Evolutionary conservation across 805 yeast genomes (phyloP), one percentile per base, ranked within the genome.

Genomic region (Schwanniomyces polymorphus): DNA sequence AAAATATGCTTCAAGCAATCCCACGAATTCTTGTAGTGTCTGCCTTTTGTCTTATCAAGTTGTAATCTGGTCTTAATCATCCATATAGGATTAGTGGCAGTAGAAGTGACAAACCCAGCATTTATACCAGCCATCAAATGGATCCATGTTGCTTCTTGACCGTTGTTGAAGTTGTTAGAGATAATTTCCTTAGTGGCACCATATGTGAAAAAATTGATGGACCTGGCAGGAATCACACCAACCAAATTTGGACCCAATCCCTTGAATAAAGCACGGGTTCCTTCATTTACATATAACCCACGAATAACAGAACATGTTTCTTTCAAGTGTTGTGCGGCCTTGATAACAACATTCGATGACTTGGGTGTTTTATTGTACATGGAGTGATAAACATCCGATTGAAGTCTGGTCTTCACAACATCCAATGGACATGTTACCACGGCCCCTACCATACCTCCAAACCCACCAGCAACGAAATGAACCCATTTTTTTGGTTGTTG

Each of bases 391-490:
- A 86, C 88, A 60, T 91, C 96, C 50, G 96, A 86, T 65, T 94
- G 99, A 46, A 94, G 71, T 59, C 99, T 78, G 0, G 99, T 94
- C 63, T 94, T 94, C 31, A 94, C 97, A 42, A 94, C 95, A 66
- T 91, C 99, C 51, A 94, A 81, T 0, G 99, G 99, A 57, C 97
- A 86, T 0, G 99, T 94, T 45, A 84, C 84, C 2, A 92, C 70
- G 1, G 99, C 97, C 23, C 99, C 99, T 27, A 92, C 88, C 97
- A 94, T 94, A 12, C 99, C 99, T 28, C 97, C 99, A 23, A 88
- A 64, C 11, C 96, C 96, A 43, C 94, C 95, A 10, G 95, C 91
- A n/a, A 88, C 88, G 61, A 88, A 88, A 67, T 87, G 92, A 5
- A 86, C 90, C 92, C 79, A 74, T 42, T 67, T 68, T 45, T 61